Conservation (phyloP, 208 protist genomes). For the Endotrypanum monterogeii region DNA sequence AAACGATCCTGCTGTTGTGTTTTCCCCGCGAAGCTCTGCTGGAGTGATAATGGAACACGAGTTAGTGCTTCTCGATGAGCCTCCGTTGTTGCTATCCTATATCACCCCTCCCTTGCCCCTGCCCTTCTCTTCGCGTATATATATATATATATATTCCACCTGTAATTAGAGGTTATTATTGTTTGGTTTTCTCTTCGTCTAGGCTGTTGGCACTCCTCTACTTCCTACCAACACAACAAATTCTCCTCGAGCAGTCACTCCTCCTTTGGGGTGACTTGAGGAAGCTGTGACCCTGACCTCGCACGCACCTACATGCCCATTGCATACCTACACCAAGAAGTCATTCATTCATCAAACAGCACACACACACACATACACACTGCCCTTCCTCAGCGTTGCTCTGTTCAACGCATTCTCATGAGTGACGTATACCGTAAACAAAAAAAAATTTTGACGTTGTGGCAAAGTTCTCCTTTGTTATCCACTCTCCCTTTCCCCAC, state of each 20-base stretch:
- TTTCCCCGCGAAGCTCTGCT: too few species aligned
- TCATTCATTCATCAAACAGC: background rate
- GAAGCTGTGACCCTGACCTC: background rate
- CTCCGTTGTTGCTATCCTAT: too few species aligned
- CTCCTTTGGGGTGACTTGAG: background rate
- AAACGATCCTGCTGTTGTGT: background rate
- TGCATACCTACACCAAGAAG: background rate
- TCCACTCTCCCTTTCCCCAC: background rate
- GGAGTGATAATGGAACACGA: too few species aligned
- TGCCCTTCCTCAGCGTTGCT: background rate
- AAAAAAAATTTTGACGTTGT: too few species aligned
- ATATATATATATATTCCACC: background rate
- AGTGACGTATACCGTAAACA: constrained; percentile 1
- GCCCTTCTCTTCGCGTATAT: background rate
- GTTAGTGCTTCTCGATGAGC: too few species aligned
- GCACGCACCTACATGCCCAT: background rate
- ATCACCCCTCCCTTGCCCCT: too few species aligned
- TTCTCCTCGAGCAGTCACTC: too few species aligned
- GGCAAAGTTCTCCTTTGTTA: background rate
- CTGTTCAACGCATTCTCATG: background rate
- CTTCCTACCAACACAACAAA: background rate
- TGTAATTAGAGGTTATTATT: background rate
- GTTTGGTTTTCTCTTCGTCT: background rate
- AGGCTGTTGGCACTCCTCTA: background rate
- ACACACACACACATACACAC: too few species aligned